Conservation (phyloP, 306 rosid genomes). For the Vigna mungo region DNA sequence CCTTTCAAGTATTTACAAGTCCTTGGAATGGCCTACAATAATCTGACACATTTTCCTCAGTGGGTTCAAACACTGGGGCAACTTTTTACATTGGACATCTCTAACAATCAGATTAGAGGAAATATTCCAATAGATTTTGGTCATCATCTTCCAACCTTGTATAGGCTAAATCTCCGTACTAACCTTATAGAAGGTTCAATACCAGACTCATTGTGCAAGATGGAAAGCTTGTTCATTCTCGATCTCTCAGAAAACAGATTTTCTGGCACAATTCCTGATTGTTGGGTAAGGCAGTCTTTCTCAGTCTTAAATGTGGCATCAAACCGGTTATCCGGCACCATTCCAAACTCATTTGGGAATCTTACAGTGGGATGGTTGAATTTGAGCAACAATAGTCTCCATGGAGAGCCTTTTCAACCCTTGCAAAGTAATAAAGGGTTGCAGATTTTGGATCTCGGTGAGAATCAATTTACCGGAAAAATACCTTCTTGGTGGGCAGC, state of each 20-base stretch:
- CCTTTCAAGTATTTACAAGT: not conserved
- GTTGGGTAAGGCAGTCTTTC: not conserved
- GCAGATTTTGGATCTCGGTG: constrained; percentile 35
- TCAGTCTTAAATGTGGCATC: constrained; percentile 21
- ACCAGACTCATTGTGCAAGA: constrained; percentile 31
- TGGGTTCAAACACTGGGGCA: constrained; percentile 6
- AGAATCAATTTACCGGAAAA: constrained; percentile 31
- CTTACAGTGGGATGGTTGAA: not conserved
- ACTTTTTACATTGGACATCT: not conserved
- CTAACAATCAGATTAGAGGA: constrained; percentile 13
- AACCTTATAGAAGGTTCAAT: constrained; percentile 24
- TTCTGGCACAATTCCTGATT: constrained; percentile 19
- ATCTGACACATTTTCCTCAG: constrained; percentile 5
- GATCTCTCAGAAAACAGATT: constrained; percentile 36
- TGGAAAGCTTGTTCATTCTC: not conserved
- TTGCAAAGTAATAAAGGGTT: not conserved
- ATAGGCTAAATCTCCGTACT: not conserved
- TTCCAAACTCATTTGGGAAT: constrained; percentile 6
- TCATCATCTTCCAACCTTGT: not conserved
- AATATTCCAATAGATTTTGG: constrained; percentile 13
- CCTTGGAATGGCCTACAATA: constrained; percentile 18
- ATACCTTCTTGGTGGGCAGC: constrained; percentile 42
- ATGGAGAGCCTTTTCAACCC: constrained; percentile 25
- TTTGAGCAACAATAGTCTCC: constrained; percentile 34
- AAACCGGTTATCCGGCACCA: constrained; percentile 2